Evolutionary conservation across 345 rosid species (phyloP), one percentile per base, ranked within the genome.

Genomic region (Fremontodendron californicum): DNA sequence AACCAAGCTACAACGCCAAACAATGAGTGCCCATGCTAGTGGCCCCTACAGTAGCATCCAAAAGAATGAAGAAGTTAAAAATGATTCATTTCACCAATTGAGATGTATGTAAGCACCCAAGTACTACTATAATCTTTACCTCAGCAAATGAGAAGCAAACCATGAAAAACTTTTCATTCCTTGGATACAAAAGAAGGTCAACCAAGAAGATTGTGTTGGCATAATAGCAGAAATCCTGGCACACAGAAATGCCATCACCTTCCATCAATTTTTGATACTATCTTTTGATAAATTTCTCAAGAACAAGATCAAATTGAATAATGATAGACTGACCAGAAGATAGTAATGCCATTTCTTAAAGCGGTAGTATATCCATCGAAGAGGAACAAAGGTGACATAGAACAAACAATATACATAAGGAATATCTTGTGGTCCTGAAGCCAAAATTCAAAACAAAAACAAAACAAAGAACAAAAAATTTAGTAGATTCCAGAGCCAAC

Each of bases 111-210:
- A 74, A 37, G 10, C 48, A 45, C 45, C 70, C 52, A 18, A 51
- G 78, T 71, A 37, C 61, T 39, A 48, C 23, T 0, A n/a, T n/a
- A 5, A 49, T 27, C 23, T 84, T 80, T 82, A 95, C 99, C 91
- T 95, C 99, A 0, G 99, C 94, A 87, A 95, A 95, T n/a, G 99
- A 90, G 85, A 93, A 93, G 91, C 99, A 95, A 82, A 93, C 91
- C 98, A 95, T 88, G 84, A 93, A 95, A 74, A 95, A 85, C 90
- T 93, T 95, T 79, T 92, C 98, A 79, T 92, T 87, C 81, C 82
- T 90, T 11, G 98, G 93, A 81, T 88, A 90, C 5, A 95, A 71
- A 82, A 95, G 94, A 77, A 93, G 96, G 76, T 90, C 88, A 39
- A 95, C 80, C 94, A 92, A 86, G 89, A 95, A 95, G 76, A 95